Evolutionary conservation across 2,329 filamentous ascomycete genomes (phyloP).

Genomic region (Trichoderma endophyticum): DNA sequence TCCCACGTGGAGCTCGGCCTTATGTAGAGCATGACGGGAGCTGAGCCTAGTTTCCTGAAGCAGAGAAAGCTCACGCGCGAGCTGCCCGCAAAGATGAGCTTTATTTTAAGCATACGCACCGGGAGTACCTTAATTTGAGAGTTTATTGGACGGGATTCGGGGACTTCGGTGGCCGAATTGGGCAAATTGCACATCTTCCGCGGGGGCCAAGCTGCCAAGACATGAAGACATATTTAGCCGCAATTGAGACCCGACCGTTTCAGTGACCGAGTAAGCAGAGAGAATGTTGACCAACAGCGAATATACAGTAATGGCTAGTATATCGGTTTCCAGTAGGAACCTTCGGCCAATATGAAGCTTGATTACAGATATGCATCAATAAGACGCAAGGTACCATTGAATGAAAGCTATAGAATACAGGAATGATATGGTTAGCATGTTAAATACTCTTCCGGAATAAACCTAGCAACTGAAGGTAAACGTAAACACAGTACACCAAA

Average conservation of each 20-base stretch:
- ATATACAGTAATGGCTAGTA: background rate
- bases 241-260: background rate
- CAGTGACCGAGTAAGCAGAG: background rate
- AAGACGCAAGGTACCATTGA: too few species aligned
- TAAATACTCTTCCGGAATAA: too few species aligned
- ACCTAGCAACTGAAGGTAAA: too few species aligned
- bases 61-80: background rate
- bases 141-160: background rate
- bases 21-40: background rate
- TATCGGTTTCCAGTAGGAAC: background rate
- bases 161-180: background rate
- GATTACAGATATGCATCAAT: too few species aligned
- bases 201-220: background rate
- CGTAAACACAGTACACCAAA: too few species aligned
- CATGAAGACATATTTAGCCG: background rate
- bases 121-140: background rate
- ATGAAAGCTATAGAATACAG: too few species aligned
- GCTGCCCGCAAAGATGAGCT: background rate
- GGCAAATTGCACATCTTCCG: background rate
- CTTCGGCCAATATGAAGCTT: too few species aligned
- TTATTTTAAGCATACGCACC: constrained; percentile 1
- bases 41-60: background rate
- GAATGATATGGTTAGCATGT: too few species aligned
- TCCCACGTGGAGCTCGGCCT: background rate
- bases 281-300: background rate